Percentiles rank a stretch among this genome's conserved stretches.
Evolutionary conservation across 164 flowering plant genomes (phyloP).

Genomic region (Nelumbo lutea): DNA sequence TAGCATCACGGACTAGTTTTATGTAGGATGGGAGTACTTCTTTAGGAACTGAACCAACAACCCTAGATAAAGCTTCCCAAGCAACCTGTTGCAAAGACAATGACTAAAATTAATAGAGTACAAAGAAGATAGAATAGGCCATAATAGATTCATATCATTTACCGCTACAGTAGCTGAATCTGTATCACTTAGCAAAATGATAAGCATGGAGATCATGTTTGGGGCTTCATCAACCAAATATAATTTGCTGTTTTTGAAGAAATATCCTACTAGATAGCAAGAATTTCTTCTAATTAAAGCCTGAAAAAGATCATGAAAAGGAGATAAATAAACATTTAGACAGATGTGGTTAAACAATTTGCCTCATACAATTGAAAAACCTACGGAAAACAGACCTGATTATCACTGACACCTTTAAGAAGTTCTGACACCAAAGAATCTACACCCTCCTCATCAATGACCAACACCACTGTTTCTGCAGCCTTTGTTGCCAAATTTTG

Average conservation of each 20-base stretch:
- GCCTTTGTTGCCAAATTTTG: constrained; percentile 81
- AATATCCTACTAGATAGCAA: constrained; percentile 77
- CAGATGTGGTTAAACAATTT: not conserved
- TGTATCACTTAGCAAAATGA: constrained; percentile 81
- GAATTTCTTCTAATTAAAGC: constrained; percentile 68
- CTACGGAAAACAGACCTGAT: constrained; percentile 38
- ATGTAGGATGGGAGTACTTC: constrained; percentile 89
- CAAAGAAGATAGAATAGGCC: not conserved
- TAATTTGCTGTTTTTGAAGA: constrained; percentile 87
- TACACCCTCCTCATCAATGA: constrained; percentile 94
- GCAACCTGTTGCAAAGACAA: constrained; percentile 48
- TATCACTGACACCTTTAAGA: constrained; percentile 76
- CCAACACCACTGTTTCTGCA: constrained; percentile 90
- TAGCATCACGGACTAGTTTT: constrained; percentile 92
- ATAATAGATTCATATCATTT: constrained; percentile 7
- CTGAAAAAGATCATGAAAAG: constrained; percentile 35
- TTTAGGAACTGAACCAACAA: constrained; percentile 79
- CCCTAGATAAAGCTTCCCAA: constrained; percentile 94
- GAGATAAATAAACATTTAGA: not conserved
- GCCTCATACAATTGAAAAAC: not conserved
- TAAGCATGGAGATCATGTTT: constrained; percentile 77
- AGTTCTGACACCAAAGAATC: constrained; percentile 79
- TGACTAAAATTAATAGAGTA: too few species aligned
- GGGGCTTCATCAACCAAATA: constrained; percentile 97
- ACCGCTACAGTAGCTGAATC: constrained; percentile 84